Evolutionary conservation across 148 eudicot species (phyloP).

Genomic region (Rheum nobile): DNA sequence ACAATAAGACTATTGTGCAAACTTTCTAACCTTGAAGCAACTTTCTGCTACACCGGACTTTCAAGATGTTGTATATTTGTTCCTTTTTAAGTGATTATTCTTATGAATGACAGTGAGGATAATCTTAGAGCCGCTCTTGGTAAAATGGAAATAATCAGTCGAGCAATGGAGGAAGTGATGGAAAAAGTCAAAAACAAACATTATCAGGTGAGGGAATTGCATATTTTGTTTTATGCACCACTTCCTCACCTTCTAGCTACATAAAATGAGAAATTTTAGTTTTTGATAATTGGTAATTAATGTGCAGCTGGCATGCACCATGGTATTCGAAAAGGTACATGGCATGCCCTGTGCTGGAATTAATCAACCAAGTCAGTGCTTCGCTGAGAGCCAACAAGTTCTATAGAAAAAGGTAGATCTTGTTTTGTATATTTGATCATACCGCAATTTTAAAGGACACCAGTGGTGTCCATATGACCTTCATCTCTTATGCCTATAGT

Average conservation of each 20-base stretch:
- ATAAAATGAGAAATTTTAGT: neutral
- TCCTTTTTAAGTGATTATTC: neutral
- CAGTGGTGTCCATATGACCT: neutral
- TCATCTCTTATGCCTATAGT: neutral
- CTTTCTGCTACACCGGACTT: neutral
- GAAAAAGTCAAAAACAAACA: constrained; percentile 68
- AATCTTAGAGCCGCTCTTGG: constrained; percentile 80
- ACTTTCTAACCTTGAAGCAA: neutral
- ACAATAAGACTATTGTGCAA: neutral
- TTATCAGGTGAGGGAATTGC: constrained; percentile 46
- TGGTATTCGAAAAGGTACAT: constrained; percentile 85
- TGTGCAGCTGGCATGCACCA: constrained; percentile 86
- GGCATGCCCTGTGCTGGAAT: constrained; percentile 75
- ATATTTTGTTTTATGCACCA: neutral
- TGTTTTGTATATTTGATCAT: neutral
- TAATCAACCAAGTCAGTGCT: constrained; percentile 88
- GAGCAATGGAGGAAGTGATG: constrained; percentile 63
- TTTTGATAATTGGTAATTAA: constrained; percentile 8
- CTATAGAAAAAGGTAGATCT: constrained; percentile 38
- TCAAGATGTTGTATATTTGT: neutral
- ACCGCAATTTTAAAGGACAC: neutral
- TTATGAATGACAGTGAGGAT: constrained; percentile 54
- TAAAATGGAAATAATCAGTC: constrained; percentile 62
- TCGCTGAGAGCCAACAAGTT: constrained; percentile 65
- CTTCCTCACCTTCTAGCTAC: neutral